Evolutionary conservation across 1,284 basidiomycete genomes (phyloP), one percentile per base, ranked within the genome.

Genomic region (Marasmius tenuissimus): DNA sequence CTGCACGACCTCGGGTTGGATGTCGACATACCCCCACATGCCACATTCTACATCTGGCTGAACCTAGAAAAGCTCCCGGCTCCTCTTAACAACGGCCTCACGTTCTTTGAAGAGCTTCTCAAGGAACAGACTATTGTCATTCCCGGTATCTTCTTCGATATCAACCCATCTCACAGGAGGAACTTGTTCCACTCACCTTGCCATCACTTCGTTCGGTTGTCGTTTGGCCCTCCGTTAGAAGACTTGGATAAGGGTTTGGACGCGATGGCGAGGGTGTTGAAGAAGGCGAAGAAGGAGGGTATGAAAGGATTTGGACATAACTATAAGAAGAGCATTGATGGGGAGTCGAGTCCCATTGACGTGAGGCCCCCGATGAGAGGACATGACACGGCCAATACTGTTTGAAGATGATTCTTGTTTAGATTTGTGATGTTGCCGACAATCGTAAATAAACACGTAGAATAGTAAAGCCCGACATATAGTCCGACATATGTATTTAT

Each of bases 101-200:
- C 91, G 35, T 97, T 98, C 85, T 97, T 97, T 71, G 96, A 98
- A 72, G 96, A 97, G 75, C 80, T 94, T 40, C 82, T 98, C 50
- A 96, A 95, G 74, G 93, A 96, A 75, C 85, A 92, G 74, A 90
- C 91, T 33, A 95, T 96, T 66, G 92, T 94, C 60, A 93, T 95
- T 56, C 93, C 93, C 10, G 92, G 92, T 42, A 91, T 96, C 65
- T 96, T 96, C 82, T 97, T 97, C 69, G 94, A 96, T 61, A 81
- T 83, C 71, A 84, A 96, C 75, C 93, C 94, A 16, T 70, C 91
- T n/a, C 91, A 94, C 70, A 81, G 92, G 67, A 81, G 90, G 62
- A 89, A 97, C 75, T 80, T 98, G 61, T 93, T 97, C 79, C 87
- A 91, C 70, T 96, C 93, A 5, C 94, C 96, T 16, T 96, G 94